These are phyloP conservation scores for Flaveria brownii DNA, from an alignment of 129 eudicot genomes.

Conservation along the genomic window DNA sequence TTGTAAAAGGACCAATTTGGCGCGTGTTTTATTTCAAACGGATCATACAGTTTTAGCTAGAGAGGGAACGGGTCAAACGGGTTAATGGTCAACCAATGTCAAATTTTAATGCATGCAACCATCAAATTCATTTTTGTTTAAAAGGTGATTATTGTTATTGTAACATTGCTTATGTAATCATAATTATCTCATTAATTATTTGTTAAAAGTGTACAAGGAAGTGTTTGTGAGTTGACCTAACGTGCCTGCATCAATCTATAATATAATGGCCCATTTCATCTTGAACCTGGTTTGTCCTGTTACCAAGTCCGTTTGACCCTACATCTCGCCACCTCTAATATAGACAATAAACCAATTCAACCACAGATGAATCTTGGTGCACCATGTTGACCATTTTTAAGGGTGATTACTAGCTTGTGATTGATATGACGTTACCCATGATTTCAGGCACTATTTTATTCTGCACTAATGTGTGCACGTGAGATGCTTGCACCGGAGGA, in stretches of 20 bases:
- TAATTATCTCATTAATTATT: no score
- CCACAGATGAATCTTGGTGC: neutral
- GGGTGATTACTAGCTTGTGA: neutral
- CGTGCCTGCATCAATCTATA: no score
- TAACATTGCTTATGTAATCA: neutral
- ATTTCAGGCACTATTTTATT: constrained; percentile 65
- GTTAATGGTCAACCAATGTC: neutral
- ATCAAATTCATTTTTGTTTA: neutral
- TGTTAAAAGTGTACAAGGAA: no score
- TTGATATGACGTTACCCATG: constrained; percentile 23
- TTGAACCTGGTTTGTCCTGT: neutral
- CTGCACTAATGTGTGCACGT: constrained; percentile 64
- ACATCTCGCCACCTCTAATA: neutral
- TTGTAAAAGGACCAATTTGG: neutral
- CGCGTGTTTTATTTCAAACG: neutral
- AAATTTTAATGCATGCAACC: neutral
- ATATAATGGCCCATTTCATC: no score
- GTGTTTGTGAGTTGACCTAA: neutral
- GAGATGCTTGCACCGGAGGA: constrained; percentile 75
- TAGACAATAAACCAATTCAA: neutral
- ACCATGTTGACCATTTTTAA: neutral
- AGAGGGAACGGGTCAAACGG: neutral
- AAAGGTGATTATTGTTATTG: neutral
- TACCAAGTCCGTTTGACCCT: neutral
- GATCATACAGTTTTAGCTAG: neutral